A percentile compares a stretch with the other conserved stretches of the same genome.
These are phyloP conservation scores for Bassia scoparia DNA, from an alignment of 148 eudicot species.

Conservation along the genomic window DNA sequence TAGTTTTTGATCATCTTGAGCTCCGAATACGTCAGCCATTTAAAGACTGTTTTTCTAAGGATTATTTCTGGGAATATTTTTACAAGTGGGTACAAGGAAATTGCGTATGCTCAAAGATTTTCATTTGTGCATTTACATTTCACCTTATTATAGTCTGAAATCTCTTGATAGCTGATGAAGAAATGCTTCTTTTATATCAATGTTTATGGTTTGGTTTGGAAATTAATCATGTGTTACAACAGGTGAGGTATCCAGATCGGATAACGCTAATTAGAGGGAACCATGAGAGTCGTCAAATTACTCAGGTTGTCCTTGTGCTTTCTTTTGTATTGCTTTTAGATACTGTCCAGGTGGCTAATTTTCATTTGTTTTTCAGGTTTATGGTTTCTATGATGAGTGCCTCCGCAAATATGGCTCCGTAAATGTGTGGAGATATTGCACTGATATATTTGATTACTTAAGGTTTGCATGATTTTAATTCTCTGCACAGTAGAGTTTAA, in stretches of 20 bases:
- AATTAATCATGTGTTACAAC: conserved; percentile 26
- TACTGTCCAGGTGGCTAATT: conserved; percentile 18
- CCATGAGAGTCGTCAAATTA: conserved; percentile 91
- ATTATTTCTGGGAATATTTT: neutral
- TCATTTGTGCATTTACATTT: neutral
- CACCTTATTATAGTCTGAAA: neutral
- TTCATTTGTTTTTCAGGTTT: conserved; percentile 56
- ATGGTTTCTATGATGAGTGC: conserved; percentile 97
- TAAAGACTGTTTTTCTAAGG: neutral
- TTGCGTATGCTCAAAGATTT: neutral
- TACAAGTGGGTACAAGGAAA: neutral
- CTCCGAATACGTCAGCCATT: neutral
- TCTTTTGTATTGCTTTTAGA: conserved; percentile 13
- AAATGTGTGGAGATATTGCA: conserved; percentile 97
- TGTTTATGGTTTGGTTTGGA: neutral
- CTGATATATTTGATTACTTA: conserved; percentile 88
- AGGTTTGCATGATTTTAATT: conserved; percentile 47
- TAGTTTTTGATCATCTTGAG: neutral
- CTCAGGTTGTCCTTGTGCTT: conserved; percentile 51
- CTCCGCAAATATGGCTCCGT: conserved; percentile 89
- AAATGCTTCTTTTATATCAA: neutral
- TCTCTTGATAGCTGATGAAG: neutral
- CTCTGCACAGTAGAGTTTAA: neutral
- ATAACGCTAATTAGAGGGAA: conserved; percentile 88
- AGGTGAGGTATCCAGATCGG: conserved; percentile 96